phyloP scores from a whole-genome alignment of 2,329 filamentous ascomycete genomes.

The Cyphellophora europaea region DNA sequence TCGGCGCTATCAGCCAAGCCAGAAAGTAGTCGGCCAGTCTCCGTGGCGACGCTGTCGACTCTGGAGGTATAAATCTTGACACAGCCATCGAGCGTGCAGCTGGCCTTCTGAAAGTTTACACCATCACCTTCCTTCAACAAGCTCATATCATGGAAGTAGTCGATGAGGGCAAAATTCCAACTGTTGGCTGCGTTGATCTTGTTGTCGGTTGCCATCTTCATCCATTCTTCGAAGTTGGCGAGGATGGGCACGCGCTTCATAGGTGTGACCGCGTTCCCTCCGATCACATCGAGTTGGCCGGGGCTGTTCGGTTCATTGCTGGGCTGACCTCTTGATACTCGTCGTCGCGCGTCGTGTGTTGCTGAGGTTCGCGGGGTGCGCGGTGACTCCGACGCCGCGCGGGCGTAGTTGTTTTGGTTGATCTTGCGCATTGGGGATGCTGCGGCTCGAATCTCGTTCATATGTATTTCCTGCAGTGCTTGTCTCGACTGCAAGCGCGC shows the following conservation, averaged over 20 bases:
- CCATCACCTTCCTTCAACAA: slow-evolving; percentile 90
- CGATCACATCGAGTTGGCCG: slow-evolving; percentile 11
- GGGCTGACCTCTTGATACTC: neutral
- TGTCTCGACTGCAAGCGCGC: slow-evolving; percentile 78
- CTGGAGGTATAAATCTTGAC: slow-evolving; percentile 99
- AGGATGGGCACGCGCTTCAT: slow-evolving; percentile 55
- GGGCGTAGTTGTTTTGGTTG: slow-evolving; percentile 40
- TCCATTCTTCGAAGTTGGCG: slow-evolving; percentile 99
- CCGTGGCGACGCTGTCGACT: slow-evolving; percentile 95
- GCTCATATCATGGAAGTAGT: slow-evolving; percentile 99
- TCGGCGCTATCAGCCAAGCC: slow-evolving; percentile 71
- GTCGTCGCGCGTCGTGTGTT: neutral
- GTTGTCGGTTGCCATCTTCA: slow-evolving; percentile 99
- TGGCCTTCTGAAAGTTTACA: slow-evolving; percentile 97
- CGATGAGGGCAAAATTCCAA: slow-evolving; percentile 99
- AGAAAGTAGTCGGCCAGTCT: slow-evolving; percentile 89
- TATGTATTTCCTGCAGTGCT: slow-evolving; percentile 78
- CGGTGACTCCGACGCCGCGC: slow-evolving; percentile 47
- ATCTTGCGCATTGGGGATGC: slow-evolving; percentile 62
- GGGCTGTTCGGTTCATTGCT: slow-evolving; percentile 3
- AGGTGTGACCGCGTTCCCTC: slow-evolving; percentile 12
- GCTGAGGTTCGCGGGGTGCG: slow-evolving; percentile 41
- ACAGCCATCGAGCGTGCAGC: slow-evolving; percentile 92
- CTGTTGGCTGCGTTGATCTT: slow-evolving; percentile 97
- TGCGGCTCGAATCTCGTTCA: slow-evolving; percentile 82